A percentile compares a stretch with the other conserved stretches of the same genome.
Evolutionary conservation across 2,329 filamentous ascomycete genomes (phyloP).

Genomic region (Aspergillus ustus): DNA sequence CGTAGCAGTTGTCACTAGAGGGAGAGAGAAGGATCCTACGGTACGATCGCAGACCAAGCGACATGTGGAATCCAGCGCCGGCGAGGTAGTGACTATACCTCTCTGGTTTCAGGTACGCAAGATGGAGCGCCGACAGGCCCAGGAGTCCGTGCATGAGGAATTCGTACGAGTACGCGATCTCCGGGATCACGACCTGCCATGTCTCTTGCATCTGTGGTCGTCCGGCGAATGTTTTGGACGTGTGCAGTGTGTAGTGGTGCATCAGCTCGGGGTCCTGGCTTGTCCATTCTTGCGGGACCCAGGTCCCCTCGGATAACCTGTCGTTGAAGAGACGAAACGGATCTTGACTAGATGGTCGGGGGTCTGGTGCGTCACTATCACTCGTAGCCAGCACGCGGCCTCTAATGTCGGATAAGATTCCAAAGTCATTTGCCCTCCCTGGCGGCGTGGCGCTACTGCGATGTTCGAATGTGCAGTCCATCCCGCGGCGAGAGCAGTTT

Average conservation of each 20-base stretch:
- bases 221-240: constrained; percentile 29
- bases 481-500: constrained; percentile 31
- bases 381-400: not conserved
- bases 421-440: constrained; percentile 12
- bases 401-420: constrained; percentile 7
- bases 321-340: constrained; percentile 4
- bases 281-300: constrained; percentile 16
- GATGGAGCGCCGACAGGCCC: constrained; percentile 6
- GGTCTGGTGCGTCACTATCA: not conserved
- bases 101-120: constrained; percentile 23
- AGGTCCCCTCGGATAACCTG: not conserved
- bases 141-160: constrained; percentile 14
- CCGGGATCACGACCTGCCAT: constrained; percentile 1
- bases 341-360: constrained; percentile 33
- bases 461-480: constrained; percentile 21
- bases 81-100: constrained; percentile 22
- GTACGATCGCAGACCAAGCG: constrained; percentile 19
- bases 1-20: constrained; percentile 12
- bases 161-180: not conserved
- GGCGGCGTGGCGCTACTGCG: not conserved
- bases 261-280: constrained; percentile 39
- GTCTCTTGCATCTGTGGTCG: constrained; percentile 10
- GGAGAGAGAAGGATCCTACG: constrained; percentile 11
- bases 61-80: constrained; percentile 25
- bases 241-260: constrained; percentile 46